Base-by-base conservation (phyloP, 1,284 basidiomycete species). In the Malassezia arunalokei region DNA sequence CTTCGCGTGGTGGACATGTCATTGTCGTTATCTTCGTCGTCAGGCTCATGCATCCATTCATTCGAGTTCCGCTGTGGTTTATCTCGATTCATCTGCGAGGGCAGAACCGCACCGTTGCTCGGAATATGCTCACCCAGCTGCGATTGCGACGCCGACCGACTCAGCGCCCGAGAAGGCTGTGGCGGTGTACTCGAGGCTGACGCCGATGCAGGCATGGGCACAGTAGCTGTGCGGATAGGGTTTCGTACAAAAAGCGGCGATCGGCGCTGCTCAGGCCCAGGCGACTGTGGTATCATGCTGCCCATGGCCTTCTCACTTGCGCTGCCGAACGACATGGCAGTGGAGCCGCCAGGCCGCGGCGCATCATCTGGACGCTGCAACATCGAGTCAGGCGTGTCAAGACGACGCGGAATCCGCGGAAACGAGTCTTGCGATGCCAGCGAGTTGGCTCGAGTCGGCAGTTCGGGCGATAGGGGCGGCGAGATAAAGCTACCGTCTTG, bases 1-100 rank as follows among this genome's bases (percentile, higher is more conserved):
- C 11, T 12, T 35, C 15, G 33, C 15, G 15, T 3, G 3, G 44
- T 17, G 1, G 8, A 9, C 14, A 31, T 31, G 15, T 37, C 35
- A 17, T 29, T 17, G 6, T 30, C 24, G 12, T 40, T 27, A 1
- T 30, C 40, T 9, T 35, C 38, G n/a, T 41, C 40, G 9, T 40
- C 11, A 14, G 17, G n/a, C 1, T 38, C 14, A 28, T 49, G 14
- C 24, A 54, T 43, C 52, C 52, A 54, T 5, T 54, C 52, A 20
- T 42, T 48, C 24, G 47, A 41, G 7, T 9, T 32, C 6, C 49
- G 42, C 12, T 40, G 47, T 17, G 54, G 57, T 11, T 60, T 60
- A 14, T 57, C 54, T 46, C 62, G 63, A 51, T 64, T 56, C 64
- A 65, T 66, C 44, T 62, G 55, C 2, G 66, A 68, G 0, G 66